Base-by-base conservation (phyloP, 805 yeast genomes). In the Scheffersomyces ergatensis region DNA sequence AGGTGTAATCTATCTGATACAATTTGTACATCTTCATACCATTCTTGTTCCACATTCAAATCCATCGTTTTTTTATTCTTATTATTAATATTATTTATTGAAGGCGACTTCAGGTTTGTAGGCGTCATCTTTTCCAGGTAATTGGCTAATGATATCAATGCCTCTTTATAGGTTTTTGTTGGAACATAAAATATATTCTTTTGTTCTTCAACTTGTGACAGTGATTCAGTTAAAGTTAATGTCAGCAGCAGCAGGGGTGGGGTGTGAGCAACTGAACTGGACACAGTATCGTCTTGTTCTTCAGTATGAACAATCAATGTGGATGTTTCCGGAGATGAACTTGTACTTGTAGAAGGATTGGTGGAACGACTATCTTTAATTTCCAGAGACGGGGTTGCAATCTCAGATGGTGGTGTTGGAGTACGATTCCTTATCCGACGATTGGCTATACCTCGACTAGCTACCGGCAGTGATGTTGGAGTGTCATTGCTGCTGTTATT, bases 1-100 rank as follows among this genome's bases (percentile, higher is more conserved):
- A 60, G 46, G 36, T 53, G 55, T 19, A 64, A 44, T 34, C 65
- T 40, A 30, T 59, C 60, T 37, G 58, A 46, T 4, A 64, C 57
- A 32, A 46, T 45, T 34, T 47, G 46, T 7, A 57, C 42, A 46
- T 58, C 53, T 13, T 46, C 38, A 35, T 47, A 33, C 70, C 70
- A 64, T 13, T 44, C 49, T 9, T 40, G 36, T 33, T 58, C 62
- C 7, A 50, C 26, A 23, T 35, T 8, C 3, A 15, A 14, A 29
- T 29, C 32, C 3, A 11, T 5, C 18, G 18, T 4, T 12, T n/a
- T n/a, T 12, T 29, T 29, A 29, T n/a, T 29, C 18, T 14, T 14
- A 14, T 5, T 4, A 5, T 14, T 29, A 5, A 6, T 7, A 5
- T 14, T n/a, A 6, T 7, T 6, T n/a, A n/a, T n/a, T n/a, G n/a